These are phyloP conservation scores for Diaporthe sp. DNA, from an alignment of 2,329 filamentous ascomycete genomes.

Conservation along the genomic window DNA sequence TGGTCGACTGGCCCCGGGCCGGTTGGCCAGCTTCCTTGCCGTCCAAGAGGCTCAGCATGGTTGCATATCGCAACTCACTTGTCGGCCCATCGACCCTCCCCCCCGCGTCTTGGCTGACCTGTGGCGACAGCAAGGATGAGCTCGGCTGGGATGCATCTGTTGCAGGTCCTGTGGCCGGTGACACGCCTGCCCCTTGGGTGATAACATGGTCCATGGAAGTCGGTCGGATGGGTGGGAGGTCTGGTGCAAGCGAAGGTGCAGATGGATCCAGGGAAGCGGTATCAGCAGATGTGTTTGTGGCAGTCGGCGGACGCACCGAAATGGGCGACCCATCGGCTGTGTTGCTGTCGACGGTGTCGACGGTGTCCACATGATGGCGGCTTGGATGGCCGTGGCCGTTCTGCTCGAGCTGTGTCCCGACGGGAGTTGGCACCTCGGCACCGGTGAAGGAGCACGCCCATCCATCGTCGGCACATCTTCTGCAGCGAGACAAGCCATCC, in stretches of 20 bases:
- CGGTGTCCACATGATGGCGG: neutral
- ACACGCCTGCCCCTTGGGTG: neutral
- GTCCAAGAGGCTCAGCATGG: neutral
- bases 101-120: neutral
- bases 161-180: too few relatives aligned
- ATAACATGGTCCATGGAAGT: neutral
- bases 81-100: neutral
- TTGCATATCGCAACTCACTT: conserved; percentile 7
- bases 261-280: neutral
- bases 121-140: too few relatives aligned
- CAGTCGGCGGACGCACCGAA: neutral
- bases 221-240: neutral
- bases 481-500: neutral
- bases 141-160: too few relatives aligned
- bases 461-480: conserved; percentile 4
- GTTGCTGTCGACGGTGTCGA: neutral
- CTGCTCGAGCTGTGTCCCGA: neutral
- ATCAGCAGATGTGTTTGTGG: neutral
- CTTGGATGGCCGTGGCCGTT: neutral
- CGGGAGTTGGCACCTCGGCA: neutral
- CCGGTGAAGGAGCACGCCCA: neutral
- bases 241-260: neutral
- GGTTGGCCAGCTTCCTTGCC: neutral
- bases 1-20: neutral
- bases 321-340: neutral